Evolutionary conservation across 169 alveolate species (phyloP), one percentile per base, ranked within the genome.

Genomic region (Plasmodium malariae): DNA sequence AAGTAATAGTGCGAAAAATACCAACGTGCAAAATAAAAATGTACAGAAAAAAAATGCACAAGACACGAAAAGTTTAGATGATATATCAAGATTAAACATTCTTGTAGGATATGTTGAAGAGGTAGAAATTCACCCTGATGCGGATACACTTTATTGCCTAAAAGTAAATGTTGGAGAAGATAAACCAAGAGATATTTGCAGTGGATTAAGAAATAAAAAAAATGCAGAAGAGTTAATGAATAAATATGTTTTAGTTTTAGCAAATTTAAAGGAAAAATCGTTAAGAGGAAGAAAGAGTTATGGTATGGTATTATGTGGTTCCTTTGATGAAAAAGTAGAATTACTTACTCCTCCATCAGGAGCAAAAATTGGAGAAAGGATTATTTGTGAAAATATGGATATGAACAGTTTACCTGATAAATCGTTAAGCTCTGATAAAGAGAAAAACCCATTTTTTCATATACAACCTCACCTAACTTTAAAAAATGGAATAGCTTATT

Each of bases 271-370:
- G 34, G 95, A 95, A 57, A 95, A 94, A 69, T 88, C 89, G 34
- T 87, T 95, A 80, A 91, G 97, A 69, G 97, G 97, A 14, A 92
- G 88, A 57, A 90, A 87, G 48, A 94, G 97, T 17, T 89, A 94
- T 69, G 97, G 97, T 24, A 95, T 95, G 97, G 94, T 95, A 28
- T 76, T 92, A 37, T 92, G 95, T 62, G 95, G 80, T 1, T 78
- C 89, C 32, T 78, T 78, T 62, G 63, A 68, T 40, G 89, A 62
- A 7, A 65, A 45, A 32, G 43, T 78, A 45, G 89, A 78, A 55
- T 68, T 78, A 63, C 89, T 78, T 62, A 5, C n/a, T 36, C 89
- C 89, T 7, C 89, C 89, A 62, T 19, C 55, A 26, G 89, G 89
- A 24, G 89, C 14, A 14, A 78, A 51, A 51, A 51, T 63, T 62